Evolutionary conservation across 345 rosid species (phyloP), one percentile per base, ranked within the genome.

Genomic region (Raphanus sativus): DNA sequence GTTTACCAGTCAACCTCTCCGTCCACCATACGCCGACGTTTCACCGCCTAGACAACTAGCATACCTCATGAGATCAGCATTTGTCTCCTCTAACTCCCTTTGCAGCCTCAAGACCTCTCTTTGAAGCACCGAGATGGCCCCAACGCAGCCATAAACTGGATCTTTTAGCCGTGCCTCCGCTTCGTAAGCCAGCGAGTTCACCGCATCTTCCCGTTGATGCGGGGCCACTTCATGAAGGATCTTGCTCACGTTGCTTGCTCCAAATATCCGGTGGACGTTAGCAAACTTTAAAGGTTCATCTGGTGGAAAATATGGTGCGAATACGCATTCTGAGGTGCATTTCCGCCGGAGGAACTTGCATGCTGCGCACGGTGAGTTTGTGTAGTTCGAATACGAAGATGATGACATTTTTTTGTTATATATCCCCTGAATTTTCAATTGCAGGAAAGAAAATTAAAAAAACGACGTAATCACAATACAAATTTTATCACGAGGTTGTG

Each of bases 241-340:
- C 78, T 89, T 89, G 71, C 89, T 86, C 2, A 86, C 92, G 55
- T 89, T 89, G 80, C 92, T 89, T 50, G 92, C 92, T n/a, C 92
- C 90, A 33, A 89, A 89, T 48, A 89, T 89, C 67, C 88, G 84
- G 84, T 89, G 92, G 28, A 89, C 92, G 76, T 86, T 86, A 13
- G 87, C 87, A 52, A 88, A 88, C 30, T 88, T 88, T 52, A 86
- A 86, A 6, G 90, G 89, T 72, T 88, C 92, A 36, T 88, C 92
- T 1, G 92, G 87, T 5, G 92, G 89, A 73, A 88, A 88, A 77
- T 89, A 89, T 0, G 92, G 92, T 13, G 92, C 90, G 29, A 89
- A 89, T 2, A 87, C 81, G 70, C 92, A 89, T 58, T 85, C 86
- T 3, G 89, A 81, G 33, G 82, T 78, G 77, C 92, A 89, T 77